A percentile compares a stretch with the other conserved stretches of the same genome.
These are phyloP conservation scores for Linum usitatissimum DNA, from an alignment of 345 rosid genomes.

Conservation along the genomic window DNA sequence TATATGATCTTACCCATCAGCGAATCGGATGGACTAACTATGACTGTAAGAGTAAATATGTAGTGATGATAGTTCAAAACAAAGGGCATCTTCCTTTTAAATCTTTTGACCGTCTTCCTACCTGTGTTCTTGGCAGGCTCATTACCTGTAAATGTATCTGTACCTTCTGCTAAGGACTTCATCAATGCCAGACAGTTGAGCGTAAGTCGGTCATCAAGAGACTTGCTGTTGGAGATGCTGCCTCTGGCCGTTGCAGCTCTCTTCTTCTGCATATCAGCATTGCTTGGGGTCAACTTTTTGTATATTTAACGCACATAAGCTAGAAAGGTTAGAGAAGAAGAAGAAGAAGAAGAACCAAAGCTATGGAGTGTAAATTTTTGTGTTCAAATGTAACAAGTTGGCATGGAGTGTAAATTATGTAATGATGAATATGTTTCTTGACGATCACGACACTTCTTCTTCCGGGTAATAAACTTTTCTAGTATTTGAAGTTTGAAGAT, in stretches of 20 bases:
- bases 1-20: constrained; percentile 7
- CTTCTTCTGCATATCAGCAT: constrained; percentile 24
- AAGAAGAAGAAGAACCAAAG: neutral
- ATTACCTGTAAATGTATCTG: constrained; percentile 23
- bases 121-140: constrained; percentile 15
- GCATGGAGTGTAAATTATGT: no score
- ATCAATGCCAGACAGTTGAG: constrained; percentile 20
- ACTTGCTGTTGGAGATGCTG: constrained; percentile 34
- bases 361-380: no score
- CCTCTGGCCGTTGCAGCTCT: constrained; percentile 27
- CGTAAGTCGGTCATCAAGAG: constrained; percentile 16
- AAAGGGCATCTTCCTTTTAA: neutral
- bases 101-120: neutral
- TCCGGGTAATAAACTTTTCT: no score
- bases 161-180: constrained; percentile 23
- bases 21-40: constrained; percentile 10
- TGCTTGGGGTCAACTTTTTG: constrained; percentile 26
- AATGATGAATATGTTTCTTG: no score
- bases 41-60: constrained; percentile 1
- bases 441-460: no score
- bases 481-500: no score
- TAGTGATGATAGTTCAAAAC: neutral
- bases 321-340: neutral
- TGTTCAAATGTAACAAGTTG: neutral
- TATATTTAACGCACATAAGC: constrained; percentile 15